Base-by-base conservation (phyloP, 495 filamentous ascomycete genomes). In the Tuber magnatum region DNA sequence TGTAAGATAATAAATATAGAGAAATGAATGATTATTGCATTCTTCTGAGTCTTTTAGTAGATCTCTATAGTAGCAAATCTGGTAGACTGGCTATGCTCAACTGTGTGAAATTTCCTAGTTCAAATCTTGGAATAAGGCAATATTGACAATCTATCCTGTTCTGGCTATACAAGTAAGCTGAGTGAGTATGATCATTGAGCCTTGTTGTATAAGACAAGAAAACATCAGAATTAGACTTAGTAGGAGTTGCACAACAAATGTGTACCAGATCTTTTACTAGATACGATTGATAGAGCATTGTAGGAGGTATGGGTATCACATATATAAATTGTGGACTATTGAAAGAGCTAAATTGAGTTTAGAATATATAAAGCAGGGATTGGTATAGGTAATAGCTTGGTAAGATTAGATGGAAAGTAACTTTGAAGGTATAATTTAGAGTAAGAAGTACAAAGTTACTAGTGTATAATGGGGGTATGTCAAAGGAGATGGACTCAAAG, bases 361-460 rank as follows among this genome's bases (percentile, higher is more conserved):
- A 5, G 43, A 73, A 44, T 22, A 65, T 68, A 44, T 40, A 18
- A 18, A 12, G 51, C 10, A 71, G 24, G 14, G 40, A 32, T 32
- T 71, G 24, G 40, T 6, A 12, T 44, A 46, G 41, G 70, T 46
- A 16, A 9, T 71, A 28, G 70, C 70, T 12, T 18, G 6, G 1
- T n/a, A n/a, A 9, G 2, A 41, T 8, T 77, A 51, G 73, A 73
- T 46, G 43, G 73, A 43, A 9, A 56, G 61, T 32, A 44, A 75
- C 8, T 78, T 78, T 78, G 73, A 75, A 70, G 56, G 24, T 12
- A 40, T 78, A 1, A 56, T 80, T n/a, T 80, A 73, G 51, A 80
- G 76, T 68, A 69, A 78, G 40, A 28, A 80, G 48, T 80, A 73
- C 73, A 70, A 48, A 46, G 44, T 78, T 40, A n/a, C n/a, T n/a